Base-by-base conservation (phyloP, 1,284 basidiomycete species). In the Rhodofomes roseus region DNA sequence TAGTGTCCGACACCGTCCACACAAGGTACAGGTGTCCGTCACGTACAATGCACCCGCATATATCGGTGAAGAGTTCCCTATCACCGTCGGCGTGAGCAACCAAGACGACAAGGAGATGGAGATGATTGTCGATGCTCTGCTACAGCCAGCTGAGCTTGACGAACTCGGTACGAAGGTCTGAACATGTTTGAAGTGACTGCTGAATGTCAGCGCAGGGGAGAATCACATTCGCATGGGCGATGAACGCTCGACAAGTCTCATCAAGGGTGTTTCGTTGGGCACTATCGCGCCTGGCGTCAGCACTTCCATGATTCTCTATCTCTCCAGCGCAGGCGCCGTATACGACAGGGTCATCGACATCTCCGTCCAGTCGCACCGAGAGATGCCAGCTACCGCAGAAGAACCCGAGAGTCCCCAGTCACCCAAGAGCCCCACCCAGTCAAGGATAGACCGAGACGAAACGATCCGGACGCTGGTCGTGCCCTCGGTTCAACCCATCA, bases 61-160 rank as follows among this genome's bases (percentile, higher is more conserved):
- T 71, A 72, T 95, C 25, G 86, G 89, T 60, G 94, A 96, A 70
- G 78, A 83, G 40, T 89, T 89, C 66, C 85, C 89, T 0, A 85
- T 96, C 62, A 70, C 71, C 18, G 76, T 96, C 40, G 77, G 82
- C 41, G 78, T 95, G 14, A 81, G 75, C 6, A 95, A 93, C 68
- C 68, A 75, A 3, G 93, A 95, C 69, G 81, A 82, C 29, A 77
- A 84, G 20, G 79, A 84, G 22, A 72, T 96, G 22, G 82, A 88
- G 6, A 73, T 92, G n/a, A 72, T 79, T 3, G 75, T 93, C 7
- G 89, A 92, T 60, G 81, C 90, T 1, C 77, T 94, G 53, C 71
- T 96, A 37, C 92, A 94, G 60, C 92, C 93, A 2, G 83, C 85
- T 1, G 89, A 92, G 63, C 77, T 85, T 54, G 92, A 94, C 62